A percentile compares a stretch with the other conserved stretches of the same genome.
Evolutionary conservation across 1,284 basidiomycete genomes (phyloP).

Genomic region (Trametes pubescens): DNA sequence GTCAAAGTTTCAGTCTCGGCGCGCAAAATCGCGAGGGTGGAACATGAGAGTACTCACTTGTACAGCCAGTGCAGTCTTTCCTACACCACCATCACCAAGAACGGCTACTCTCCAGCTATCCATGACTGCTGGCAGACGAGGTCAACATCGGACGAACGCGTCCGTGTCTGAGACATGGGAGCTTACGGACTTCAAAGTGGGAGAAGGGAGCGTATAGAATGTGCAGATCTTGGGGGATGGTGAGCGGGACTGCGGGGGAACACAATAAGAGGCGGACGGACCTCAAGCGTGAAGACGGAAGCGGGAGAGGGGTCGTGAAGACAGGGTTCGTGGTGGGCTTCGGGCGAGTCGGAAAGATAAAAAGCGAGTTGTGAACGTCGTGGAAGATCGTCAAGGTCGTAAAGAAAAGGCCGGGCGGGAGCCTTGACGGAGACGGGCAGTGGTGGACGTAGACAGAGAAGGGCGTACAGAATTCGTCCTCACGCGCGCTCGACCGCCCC

Average conservation of each 20-base stretch:
- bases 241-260: constrained; percentile 22
- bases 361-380: constrained; percentile 58
- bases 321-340: constrained; percentile 14
- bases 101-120: constrained; percentile 94
- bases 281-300: constrained; percentile 42
- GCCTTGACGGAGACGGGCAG: constrained; percentile 36
- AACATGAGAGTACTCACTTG: constrained; percentile 63
- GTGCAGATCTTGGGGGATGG: constrained; percentile 34
- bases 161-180: neutral
- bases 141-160: constrained; percentile 15
- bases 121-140: constrained; percentile 58
- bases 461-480: constrained; percentile 41
- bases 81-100: constrained; percentile 96
- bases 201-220: constrained; percentile 38
- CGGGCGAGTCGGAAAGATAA: constrained; percentile 38
- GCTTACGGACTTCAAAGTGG: constrained; percentile 33
- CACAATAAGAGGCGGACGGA: constrained; percentile 29
- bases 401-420: constrained; percentile 51
- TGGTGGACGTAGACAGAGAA: constrained; percentile 43
- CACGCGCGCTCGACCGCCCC: constrained; percentile 35
- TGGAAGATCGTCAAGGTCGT: constrained; percentile 78
- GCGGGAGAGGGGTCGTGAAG: constrained; percentile 31
- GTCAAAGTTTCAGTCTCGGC: constrained; percentile 17
- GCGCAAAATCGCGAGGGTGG: constrained; percentile 15
- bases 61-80: constrained; percentile 96